Base-by-base conservation (phyloP, 2,329 filamentous ascomycete species). In the Epichloe uncinata region DNA sequence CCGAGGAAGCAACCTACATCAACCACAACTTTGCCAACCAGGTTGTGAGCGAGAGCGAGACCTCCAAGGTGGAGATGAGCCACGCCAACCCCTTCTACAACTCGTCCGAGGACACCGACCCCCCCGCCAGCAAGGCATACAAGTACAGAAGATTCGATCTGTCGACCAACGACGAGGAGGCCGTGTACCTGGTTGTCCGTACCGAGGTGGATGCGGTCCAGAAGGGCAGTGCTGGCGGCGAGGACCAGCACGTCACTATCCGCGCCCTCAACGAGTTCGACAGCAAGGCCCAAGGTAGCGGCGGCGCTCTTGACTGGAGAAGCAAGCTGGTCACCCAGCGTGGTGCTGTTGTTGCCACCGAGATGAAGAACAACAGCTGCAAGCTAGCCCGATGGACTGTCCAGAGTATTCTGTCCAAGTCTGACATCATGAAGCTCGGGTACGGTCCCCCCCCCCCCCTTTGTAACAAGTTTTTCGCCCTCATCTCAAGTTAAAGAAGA, bases 351-450 rank as follows among this genome's bases (percentile, higher is more conserved):
- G 86, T 98, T 26, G 93, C 93, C 18, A 98, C 93, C 12, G 93
- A 98, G 75, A 98, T 98, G 93, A 98, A 98, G 87, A 98, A 98
- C 81, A 98, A 98, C 80, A 89, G 83, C 65, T 95, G 88, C 85
- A 98, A 98, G 77, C 83, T 98, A 55, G 93, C 93, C 52, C 79
- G 93, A 67, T 98, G 93, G 93, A 95, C 93, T 34, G 88, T 91
- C 42, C 93, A 98, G 76, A 87, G 85, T 64, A 96, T 98, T 63
- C 81, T 98, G 52, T 90, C 91, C 66, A 90, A 90, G 73, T 89
- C 93, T n/a, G 93, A 98, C 66, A 77, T 89, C 58, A 96, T 98
- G 89, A 98, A 97, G 77, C 82, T 98, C 67, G 93, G 88, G 85
- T 90, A 75, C 57, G 82, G 3, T 12, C 5, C 5, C 2, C 16